Base-by-base conservation (phyloP, 2,329 filamentous ascomycete species). In the Stagonosporopsis chrysanthemi region DNA sequence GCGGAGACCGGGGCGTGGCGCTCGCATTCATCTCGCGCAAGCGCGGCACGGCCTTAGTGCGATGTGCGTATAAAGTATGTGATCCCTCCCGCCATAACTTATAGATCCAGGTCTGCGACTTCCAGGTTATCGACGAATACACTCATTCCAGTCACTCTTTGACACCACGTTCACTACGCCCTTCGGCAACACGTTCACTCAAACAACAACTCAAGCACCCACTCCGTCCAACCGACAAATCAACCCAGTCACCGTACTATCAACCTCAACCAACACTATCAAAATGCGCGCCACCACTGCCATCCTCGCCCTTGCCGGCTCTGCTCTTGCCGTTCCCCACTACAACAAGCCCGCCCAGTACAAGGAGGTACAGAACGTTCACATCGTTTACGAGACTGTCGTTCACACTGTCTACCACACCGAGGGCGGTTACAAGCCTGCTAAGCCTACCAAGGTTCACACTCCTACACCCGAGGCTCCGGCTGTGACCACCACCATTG, bases 81-180 rank as follows among this genome's bases (percentile, higher is more conserved):
- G 60, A 52, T 64, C 59, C 58, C 62, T 65, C 58, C 51, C 45
- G 41, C 59, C 47, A 55, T 58, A 49, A 56, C 52, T 46, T 56
- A 52, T 49, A 41, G 52, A 62, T 61, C 50, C 68, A 72, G 69
- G 69, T 72, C 67, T 73, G 70, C 66, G 70, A 73, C 69, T 72
- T 70, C 68, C 67, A 72, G 69, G 67, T 70, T 69, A 62, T 67
- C 65, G 56, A 59, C 56, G 52, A 59, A 52, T 55, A 59, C 67
- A 65, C 66, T 70, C 66, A 57, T 62, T 64, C 57, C 56, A 62
- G 68, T 73, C 69, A 70, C 57, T 70, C 63, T 66, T 65, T 72
- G 65, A 69, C 63, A 65, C 40, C 66, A 71, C 69, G 60, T 58
- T 72, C 69, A 51, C 69, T 72, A 69, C 64, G 65, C 67, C 68